A percentile compares a stretch with the other conserved stretches of the same genome.
phyloP scores from a whole-genome alignment of 371 early-diverging fungal species.

The Mortierella sp. region DNA sequence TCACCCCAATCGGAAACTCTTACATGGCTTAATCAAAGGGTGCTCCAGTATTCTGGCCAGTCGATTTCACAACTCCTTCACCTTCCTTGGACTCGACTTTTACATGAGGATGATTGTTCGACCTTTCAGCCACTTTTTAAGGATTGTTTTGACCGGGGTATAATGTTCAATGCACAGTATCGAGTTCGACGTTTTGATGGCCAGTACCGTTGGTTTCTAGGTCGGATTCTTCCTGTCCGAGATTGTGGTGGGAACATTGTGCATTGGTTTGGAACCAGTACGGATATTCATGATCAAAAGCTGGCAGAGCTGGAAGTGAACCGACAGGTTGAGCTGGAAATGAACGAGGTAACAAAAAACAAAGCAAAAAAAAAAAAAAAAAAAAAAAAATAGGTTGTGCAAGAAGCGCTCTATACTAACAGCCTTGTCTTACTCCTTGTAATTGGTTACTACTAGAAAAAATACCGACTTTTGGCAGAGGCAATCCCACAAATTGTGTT shows the following conservation, averaged over 20 bases:
- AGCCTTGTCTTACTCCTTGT: neutral
- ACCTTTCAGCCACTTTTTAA: conserved; percentile 64
- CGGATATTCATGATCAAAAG: conserved; percentile 73
- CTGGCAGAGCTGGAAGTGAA: conserved; percentile 62
- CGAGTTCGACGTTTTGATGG: conserved; percentile 70
- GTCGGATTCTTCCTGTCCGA: conserved; percentile 68
- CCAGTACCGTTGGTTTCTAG: conserved; percentile 68
- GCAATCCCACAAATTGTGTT: conserved; percentile 77
- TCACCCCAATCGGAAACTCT: conserved; percentile 62
- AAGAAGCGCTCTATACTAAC: neutral
- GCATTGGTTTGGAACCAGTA: conserved; percentile 66
- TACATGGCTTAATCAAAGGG: conserved; percentile 75
- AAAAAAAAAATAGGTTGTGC: no score
- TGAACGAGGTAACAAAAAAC: conserved; percentile 57
- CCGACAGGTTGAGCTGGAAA: conserved; percentile 68
- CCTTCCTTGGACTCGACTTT: conserved; percentile 60
- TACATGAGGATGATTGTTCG: conserved; percentile 69
- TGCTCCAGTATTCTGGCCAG: conserved; percentile 64
- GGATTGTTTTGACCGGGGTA: conserved; percentile 63
- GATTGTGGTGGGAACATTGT: conserved; percentile 67
- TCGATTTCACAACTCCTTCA: conserved; percentile 63
- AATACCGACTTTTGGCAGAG: conserved; percentile 71
- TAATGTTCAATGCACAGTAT: conserved; percentile 69
- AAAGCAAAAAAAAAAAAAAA: neutral
- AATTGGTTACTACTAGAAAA: conserved; percentile 40